These are phyloP conservation scores for Lentinus polychrous DNA, from an alignment of 1,284 basidiomycete species.

Conservation along the genomic window DNA sequence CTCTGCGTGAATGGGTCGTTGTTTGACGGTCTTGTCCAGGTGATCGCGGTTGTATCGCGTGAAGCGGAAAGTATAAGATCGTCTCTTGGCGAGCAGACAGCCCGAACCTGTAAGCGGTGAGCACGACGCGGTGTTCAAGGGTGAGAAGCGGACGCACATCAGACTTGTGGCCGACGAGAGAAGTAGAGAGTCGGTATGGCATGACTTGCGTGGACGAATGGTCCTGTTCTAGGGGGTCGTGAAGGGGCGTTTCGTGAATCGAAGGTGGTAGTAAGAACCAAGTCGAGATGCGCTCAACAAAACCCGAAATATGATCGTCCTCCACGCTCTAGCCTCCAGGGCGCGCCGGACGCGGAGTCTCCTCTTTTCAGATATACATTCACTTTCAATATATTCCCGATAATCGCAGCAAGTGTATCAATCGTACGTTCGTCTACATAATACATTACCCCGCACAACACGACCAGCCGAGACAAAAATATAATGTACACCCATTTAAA, in stretches of 20 bases:
- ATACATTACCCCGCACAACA: background rate
- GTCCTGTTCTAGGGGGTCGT: slow-evolving; percentile 5
- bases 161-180: slow-evolving; percentile 60
- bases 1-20: slow-evolving; percentile 45
- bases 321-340: too few relatives aligned
- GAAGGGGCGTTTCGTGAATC: slow-evolving; percentile 16
- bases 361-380: too few relatives aligned
- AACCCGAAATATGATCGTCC: too few relatives aligned
- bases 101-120: slow-evolving; percentile 57
- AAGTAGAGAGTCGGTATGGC: slow-evolving; percentile 83
- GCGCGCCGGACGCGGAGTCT: too few relatives aligned
- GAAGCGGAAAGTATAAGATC: slow-evolving; percentile 81
- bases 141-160: slow-evolving; percentile 49
- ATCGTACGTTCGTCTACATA: background rate
- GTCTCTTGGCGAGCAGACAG: slow-evolving; percentile 61
- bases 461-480: background rate
- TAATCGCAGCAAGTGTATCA: too few relatives aligned
- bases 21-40: slow-evolving; percentile 62
- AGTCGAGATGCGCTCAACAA: too few relatives aligned
- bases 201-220: slow-evolving; percentile 29
- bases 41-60: slow-evolving; percentile 83
- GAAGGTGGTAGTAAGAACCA: slow-evolving; percentile 9
- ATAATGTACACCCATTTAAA: slow-evolving; percentile 80
- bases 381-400: too few relatives aligned
- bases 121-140: slow-evolving; percentile 12